These are phyloP conservation scores for Rhizopogon vesiculosus DNA, from an alignment of 768 basidiomycete genomes.

Conservation along the genomic window DNA sequence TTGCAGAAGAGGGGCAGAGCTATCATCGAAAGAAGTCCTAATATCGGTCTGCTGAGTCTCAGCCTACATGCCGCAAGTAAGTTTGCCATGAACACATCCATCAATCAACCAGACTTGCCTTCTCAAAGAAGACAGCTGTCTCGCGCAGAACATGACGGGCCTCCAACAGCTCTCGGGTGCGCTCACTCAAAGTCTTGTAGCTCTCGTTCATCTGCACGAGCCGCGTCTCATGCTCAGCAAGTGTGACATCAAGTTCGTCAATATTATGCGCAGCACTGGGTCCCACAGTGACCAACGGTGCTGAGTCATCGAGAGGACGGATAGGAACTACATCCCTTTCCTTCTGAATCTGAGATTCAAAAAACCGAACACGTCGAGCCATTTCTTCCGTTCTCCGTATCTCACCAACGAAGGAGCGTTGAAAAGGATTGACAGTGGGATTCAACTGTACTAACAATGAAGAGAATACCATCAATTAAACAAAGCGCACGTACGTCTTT, in stretches of 20 bases:
- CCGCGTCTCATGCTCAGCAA: conserved; percentile 82
- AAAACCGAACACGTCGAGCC: conserved; percentile 91
- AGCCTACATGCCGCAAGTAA: conserved; percentile 44
- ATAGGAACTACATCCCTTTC: conserved; percentile 80
- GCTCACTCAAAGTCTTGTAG: conserved; percentile 84
- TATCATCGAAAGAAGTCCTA: conserved; percentile 87
- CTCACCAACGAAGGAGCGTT: conserved; percentile 96
- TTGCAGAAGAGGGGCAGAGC: conserved; percentile 83
- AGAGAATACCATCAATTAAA: conserved; percentile 3
- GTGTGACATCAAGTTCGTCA: conserved; percentile 86
- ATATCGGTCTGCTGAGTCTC: conserved; percentile 76
- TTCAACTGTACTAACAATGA: conserved; percentile 59
- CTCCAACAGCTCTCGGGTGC: conserved; percentile 84
- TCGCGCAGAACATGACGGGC: conserved; percentile 92
- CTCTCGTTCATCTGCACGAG: conserved; percentile 88
- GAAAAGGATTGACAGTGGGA: conserved; percentile 93
- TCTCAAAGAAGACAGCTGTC: conserved; percentile 94
- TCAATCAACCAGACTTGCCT: conserved; percentile 38
- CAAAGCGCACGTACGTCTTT: conserved; percentile 74
- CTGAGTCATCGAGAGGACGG: conserved; percentile 81
- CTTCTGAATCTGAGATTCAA: conserved; percentile 78
- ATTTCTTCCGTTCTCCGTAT: conserved; percentile 95
- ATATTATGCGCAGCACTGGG: conserved; percentile 90
- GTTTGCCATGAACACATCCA: background rate
- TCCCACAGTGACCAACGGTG: conserved; percentile 83